Evolutionary conservation across 2,329 filamentous ascomycete genomes (phyloP).

Genomic region (Bipolaris oryzae): DNA sequence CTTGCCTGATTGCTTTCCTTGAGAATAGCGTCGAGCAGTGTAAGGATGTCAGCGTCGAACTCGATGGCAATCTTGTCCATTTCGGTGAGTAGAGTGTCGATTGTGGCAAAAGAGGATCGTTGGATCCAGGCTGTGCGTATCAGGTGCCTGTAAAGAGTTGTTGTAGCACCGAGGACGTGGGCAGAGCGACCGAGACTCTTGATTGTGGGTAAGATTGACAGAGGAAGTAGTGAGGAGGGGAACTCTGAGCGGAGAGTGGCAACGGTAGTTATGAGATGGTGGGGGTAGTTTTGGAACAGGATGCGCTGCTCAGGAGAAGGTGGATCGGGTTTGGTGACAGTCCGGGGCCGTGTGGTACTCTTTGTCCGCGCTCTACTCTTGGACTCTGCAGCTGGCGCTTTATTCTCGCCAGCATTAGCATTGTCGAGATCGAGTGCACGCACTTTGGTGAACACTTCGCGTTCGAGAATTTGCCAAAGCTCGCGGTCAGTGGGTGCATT

Average conservation of each 20-base stretch:
- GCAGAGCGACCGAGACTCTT: conserved; percentile 71
- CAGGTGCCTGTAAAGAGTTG: conserved; percentile 71
- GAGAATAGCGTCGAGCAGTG: conserved; percentile 47
- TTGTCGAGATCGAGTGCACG: conserved; percentile 60
- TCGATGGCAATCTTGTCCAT: conserved; percentile 69
- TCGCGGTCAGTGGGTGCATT: conserved; percentile 65
- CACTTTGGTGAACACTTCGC: conserved; percentile 69
- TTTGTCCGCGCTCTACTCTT: neutral
- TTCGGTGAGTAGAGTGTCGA: conserved; percentile 65
- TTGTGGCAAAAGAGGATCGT: conserved; percentile 62
- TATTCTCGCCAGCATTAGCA: conserved; percentile 7
- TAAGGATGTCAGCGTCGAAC: conserved; percentile 58
- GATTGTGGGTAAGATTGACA: conserved; percentile 69
- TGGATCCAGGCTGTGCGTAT: conserved; percentile 66
- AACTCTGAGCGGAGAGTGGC: conserved; percentile 65
- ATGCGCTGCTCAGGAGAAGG: conserved; percentile 55
- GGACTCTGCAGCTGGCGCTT: neutral
- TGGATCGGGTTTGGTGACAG: conserved; percentile 5
- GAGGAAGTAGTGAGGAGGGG: conserved; percentile 63
- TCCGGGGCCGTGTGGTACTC: neutral
- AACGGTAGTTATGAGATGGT: conserved; percentile 64
- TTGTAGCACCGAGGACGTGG: conserved; percentile 73
- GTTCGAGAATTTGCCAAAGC: conserved; percentile 70
- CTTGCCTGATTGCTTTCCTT: conserved; percentile 30
- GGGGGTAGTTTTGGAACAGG: conserved; percentile 69